Evolutionary conservation across 768 basidiomycete species (phyloP).

Genomic region (Russula foetens): DNA sequence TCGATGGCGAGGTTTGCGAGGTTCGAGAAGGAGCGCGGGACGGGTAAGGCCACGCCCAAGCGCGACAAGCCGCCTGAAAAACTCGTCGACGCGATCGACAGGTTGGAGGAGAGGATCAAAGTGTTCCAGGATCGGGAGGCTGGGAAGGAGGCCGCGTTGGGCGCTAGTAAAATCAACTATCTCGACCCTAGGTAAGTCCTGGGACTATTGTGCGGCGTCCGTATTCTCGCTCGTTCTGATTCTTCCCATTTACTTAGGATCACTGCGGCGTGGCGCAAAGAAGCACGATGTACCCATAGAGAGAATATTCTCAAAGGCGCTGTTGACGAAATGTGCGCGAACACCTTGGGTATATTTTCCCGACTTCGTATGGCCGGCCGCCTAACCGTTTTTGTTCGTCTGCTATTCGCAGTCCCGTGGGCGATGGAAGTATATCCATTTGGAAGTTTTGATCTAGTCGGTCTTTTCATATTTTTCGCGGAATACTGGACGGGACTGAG

Average conservation of each 20-base stretch:
- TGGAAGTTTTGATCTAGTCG: conserved; percentile 79
- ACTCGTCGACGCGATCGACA: conserved; percentile 71
- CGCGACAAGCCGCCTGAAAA: conserved; percentile 69
- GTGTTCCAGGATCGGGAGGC: no score
- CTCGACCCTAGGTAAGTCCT: conserved; percentile 49
- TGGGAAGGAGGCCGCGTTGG: no score
- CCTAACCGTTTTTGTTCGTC: neutral
- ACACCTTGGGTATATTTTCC: conserved; percentile 13
- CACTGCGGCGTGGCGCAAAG: conserved; percentile 93
- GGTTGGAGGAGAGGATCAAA: no score
- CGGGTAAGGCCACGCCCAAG: conserved; percentile 56
- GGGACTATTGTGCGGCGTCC: neutral
- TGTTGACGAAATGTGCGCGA: conserved; percentile 80
- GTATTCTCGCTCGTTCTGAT: neutral
- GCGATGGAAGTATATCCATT: conserved; percentile 70
- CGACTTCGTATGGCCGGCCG: neutral
- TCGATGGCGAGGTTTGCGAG: conserved; percentile 73
- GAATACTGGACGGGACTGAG: no score
- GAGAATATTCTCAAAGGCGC: conserved; percentile 86
- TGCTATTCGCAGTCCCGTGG: no score
- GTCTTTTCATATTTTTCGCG: neutral
- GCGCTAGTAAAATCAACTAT: no score
- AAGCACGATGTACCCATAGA: conserved; percentile 85
- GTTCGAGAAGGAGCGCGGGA: conserved; percentile 74
- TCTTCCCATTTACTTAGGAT: no score